A percentile compares a stretch with the other conserved stretches of the same genome.
These are phyloP conservation scores for Amanita rimosa DNA, from an alignment of 768 basidiomycete species.

Conservation along the genomic window DNA sequence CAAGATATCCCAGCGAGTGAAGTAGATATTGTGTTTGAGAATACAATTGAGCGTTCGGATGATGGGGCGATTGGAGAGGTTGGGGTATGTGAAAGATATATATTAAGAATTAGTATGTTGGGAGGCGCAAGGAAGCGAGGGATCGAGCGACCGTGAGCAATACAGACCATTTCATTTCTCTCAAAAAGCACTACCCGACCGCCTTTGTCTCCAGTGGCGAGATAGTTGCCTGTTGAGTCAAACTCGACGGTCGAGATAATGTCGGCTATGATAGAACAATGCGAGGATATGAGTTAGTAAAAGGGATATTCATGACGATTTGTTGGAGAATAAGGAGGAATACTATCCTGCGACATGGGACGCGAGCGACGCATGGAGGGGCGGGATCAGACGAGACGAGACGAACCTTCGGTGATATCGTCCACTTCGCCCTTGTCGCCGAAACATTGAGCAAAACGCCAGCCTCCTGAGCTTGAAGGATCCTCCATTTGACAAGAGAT, in stretches of 20 bases:
- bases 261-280: constrained; percentile 59
- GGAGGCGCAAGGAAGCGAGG: constrained; percentile 2
- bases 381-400: constrained; percentile 5
- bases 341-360: not conserved
- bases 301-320: not conserved
- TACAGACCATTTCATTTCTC: constrained; percentile 84
- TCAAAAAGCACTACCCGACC: constrained; percentile 98
- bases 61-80: constrained; percentile 19
- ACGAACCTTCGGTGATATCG: constrained; percentile 95
- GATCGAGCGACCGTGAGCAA: constrained; percentile 4
- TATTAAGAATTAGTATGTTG: constrained; percentile 2
- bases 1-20: constrained; percentile 11
- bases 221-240: constrained; percentile 98
- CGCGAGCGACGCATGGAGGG: not conserved
- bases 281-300: constrained; percentile 4
- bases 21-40: constrained; percentile 8
- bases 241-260: constrained; percentile 99
- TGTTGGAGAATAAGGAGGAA: not conserved
- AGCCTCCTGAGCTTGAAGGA: constrained; percentile 80
- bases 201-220: constrained; percentile 99
- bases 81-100: constrained; percentile 4
- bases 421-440: constrained; percentile 99
- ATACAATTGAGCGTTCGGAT: not conserved
- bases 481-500: constrained; percentile 48
- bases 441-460: constrained; percentile 99